Evolutionary conservation across 2,329 filamentous ascomycete species (phyloP).

Genomic region (Raffaelea ambrosiae): DNA sequence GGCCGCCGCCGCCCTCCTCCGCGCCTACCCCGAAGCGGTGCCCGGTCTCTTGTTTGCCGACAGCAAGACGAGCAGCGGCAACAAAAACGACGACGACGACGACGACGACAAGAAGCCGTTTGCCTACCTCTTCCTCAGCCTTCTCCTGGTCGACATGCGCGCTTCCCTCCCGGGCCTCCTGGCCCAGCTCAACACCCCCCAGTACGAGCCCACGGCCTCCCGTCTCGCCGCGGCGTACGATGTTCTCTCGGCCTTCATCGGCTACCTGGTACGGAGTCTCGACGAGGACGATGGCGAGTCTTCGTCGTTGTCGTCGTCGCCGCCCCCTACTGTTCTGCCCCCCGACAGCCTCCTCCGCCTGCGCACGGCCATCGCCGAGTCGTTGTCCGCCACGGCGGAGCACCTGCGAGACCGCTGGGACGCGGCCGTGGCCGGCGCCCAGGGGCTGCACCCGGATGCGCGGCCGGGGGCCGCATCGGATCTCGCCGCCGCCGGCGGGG

Average conservation of each 20-base stretch:
- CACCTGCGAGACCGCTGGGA: constrained; percentile 65
- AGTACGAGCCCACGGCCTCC: constrained; percentile 41
- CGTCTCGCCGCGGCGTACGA: constrained; percentile 55
- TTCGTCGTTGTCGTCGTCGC: constrained; percentile 25
- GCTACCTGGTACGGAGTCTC: constrained; percentile 44
- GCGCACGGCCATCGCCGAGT: constrained; percentile 51
- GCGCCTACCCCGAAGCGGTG: constrained; percentile 41
- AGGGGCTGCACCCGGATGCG: constrained; percentile 51
- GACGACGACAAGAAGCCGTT: constrained; percentile 40
- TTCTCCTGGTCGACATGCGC: constrained; percentile 58
- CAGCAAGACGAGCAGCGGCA: not conserved
- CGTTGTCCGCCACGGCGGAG: constrained; percentile 54
- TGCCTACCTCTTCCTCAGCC: constrained; percentile 53
- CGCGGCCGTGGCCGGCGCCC: constrained; percentile 51
- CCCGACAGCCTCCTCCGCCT: constrained; percentile 54
- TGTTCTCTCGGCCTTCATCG: constrained; percentile 51
- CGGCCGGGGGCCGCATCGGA: constrained; percentile 27
- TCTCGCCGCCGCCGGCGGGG: constrained; percentile 34
- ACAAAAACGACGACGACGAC: not conserved
- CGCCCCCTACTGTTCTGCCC: no score
- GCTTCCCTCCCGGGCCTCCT: constrained; percentile 54
- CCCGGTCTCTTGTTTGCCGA: constrained; percentile 38
- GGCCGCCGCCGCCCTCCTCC: constrained; percentile 47
- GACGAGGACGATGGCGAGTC: constrained; percentile 32
- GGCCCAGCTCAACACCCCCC: constrained; percentile 43